Percentiles rank a stretch among this genome's conserved stretches.
Evolutionary conservation across 2,329 filamentous ascomycete genomes (phyloP).

Genomic region (Ceratocystis lukuohia): DNA sequence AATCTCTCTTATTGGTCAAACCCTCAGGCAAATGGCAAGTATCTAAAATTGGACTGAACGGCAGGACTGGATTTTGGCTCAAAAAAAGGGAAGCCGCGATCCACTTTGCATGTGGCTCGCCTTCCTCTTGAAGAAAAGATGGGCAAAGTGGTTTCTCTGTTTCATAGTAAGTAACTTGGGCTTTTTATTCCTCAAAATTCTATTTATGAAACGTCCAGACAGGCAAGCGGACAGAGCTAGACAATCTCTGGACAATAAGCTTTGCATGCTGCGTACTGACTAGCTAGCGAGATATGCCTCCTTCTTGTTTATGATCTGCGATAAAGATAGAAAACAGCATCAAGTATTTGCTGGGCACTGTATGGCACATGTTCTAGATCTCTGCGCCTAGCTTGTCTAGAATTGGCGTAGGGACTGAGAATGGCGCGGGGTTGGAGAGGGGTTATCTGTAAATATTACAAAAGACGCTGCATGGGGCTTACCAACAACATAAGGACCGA

Average conservation of each 20-base stretch:
- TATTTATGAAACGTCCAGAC: no score
- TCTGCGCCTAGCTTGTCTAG: no score
- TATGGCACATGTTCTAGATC: no score
- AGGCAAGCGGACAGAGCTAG: neutral
- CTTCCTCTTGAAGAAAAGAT: constrained; percentile 6
- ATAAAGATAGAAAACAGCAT: no score
- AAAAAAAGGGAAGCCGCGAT: neutral
- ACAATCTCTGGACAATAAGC: neutral
- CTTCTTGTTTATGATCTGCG: no score
- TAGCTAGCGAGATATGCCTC: no score
- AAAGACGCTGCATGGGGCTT: no score
- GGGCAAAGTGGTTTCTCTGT: constrained; percentile 2
- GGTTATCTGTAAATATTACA: no score
- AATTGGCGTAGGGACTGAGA: no score
- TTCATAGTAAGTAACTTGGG: neutral
- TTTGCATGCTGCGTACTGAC: no score
- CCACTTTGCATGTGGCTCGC: neutral
- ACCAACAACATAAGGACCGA: neutral
- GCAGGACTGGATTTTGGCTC: neutral
- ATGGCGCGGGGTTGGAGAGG: no score
- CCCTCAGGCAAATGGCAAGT: neutral
- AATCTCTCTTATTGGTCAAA: neutral
- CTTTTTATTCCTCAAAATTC: neutral
- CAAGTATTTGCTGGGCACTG: no score
- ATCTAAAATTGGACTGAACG: neutral